phyloP scores from a whole-genome alignment of 495 filamentous ascomycete species.

The Rostrohypoxylon terebratum region DNA sequence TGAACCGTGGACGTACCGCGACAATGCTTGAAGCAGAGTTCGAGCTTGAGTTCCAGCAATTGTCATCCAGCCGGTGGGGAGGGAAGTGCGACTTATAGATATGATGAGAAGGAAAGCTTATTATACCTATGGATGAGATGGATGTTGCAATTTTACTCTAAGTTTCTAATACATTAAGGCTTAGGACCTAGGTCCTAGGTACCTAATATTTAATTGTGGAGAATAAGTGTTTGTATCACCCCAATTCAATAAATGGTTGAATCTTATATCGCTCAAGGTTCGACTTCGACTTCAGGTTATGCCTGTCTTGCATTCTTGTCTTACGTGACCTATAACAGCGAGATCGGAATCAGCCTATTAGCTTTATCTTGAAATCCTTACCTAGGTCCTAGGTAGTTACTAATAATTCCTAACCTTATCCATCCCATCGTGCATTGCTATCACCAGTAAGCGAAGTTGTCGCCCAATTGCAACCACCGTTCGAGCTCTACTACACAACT shows the following conservation, averaged over 20 bases:
- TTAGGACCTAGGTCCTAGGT: too few relatives aligned
- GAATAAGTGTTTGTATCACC: not conserved
- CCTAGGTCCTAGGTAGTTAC: too few relatives aligned
- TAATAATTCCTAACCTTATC: constrained; percentile 7
- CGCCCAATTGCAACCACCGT: not conserved
- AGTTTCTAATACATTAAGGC: too few relatives aligned
- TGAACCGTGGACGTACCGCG: constrained; percentile 22
- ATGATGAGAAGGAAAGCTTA: not conserved
- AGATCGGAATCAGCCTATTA: constrained; percentile 20
- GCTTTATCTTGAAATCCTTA: not conserved
- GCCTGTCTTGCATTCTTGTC: not conserved
- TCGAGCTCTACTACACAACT: not conserved
- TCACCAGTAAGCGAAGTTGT: constrained; percentile 4
- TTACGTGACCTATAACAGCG: constrained; percentile 4
- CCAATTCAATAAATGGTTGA: not conserved
- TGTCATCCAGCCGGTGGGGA: constrained; percentile 20
- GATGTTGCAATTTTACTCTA: not conserved
- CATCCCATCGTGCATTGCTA: constrained; percentile 1
- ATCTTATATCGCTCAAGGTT: constrained; percentile 3
- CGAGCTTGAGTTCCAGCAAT: not conserved
- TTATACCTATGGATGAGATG: too few relatives aligned
- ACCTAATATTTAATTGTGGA: not conserved
- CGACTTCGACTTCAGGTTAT: not conserved
- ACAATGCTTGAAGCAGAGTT: constrained; percentile 12
- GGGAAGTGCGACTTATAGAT: not conserved